Evolutionary conservation across 1,139 yeast genomes (phyloP).

Genomic region (Blastobotrys indianensis): DNA sequence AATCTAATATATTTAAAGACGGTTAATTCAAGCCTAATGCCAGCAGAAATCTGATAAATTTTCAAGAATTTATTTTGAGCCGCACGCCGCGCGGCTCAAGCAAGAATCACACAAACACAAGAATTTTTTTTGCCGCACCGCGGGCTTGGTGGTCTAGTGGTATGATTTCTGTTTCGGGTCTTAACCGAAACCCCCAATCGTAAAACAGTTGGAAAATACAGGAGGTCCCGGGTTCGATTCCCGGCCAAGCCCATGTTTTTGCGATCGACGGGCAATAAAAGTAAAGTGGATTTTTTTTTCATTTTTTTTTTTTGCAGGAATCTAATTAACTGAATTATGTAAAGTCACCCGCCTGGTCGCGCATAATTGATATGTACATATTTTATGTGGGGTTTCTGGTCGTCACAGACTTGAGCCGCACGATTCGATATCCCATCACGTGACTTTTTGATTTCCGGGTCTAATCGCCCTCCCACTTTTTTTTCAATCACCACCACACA

Average conservation of each 20-base stretch:
- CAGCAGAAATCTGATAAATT: too few species aligned
- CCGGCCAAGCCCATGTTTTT: constrained; percentile 4
- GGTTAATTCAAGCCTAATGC: too few species aligned
- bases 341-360: too few species aligned
- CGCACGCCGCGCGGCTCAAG: constrained; percentile 2
- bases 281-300: background rate
- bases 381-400: too few species aligned
- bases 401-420: too few species aligned
- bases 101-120: background rate
- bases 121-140: background rate
- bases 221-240: constrained; percentile 8
- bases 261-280: background rate
- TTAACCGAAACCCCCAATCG: background rate
- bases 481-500: background rate
- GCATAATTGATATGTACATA: too few species aligned
- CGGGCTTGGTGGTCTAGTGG: constrained; percentile 6
- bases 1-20: too few species aligned
- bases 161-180: constrained; percentile 6
- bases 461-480: constrained; percentile 11
- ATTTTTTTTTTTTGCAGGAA: background rate
- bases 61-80: background rate
- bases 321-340: too few species aligned
- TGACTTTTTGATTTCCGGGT: constrained; percentile 7
- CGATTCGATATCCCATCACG: constrained; percentile 1
- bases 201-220: background rate